Evolutionary conservation across 106 monocot genomes (phyloP), one percentile per base, ranked within the genome.

Genomic region (Dendrobium huoshanense): DNA sequence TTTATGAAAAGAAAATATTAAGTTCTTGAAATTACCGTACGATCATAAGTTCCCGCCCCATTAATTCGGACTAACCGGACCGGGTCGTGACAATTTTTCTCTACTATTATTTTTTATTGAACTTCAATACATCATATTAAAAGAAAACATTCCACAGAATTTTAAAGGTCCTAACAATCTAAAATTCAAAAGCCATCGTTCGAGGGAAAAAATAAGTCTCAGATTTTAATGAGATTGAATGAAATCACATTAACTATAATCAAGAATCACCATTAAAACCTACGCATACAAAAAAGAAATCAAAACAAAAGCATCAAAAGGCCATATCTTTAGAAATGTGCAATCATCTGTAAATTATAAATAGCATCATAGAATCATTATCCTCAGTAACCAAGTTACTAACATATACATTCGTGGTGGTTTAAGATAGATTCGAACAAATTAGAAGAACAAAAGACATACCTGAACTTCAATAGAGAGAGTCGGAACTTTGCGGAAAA

Each of bases 401-500:
- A 37, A 9, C 33, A 70, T 2, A 33, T 7, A 37, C 70, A 70
- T 16, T n/a, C 15, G 24, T 25, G 70, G 4, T 16, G 2, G 37
- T 70, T 4, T 37, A 9, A 67, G 9, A 65, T 24, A 65, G 64
- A 65, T 25, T 22, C 61, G 37, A 70, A 33, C 25, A 68, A 68
- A 33, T 11, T 17, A 37, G 20, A 70, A 8, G 15, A 70, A 70
- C 61, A n/a, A 73, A 73, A 3, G 4, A 20, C 61, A 77, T 79
- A 94, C 97, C 94, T 92, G 85, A 77, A 98, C 84, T 81, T 92
- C 88, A 74, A 94, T 88, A 43, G 84, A 86, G 51, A 92, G 84
- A n/a, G 89, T 98, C 78, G 97, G 97, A 15, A 98, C 94, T 78
- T 92, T 98, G 18, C 82, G 85, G 33, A 92, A 98, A 75, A 98